phyloP scores from a whole-genome alignment of 108 stramenopile species.

The Pinguiococcus pyrenoidosus region DNA sequence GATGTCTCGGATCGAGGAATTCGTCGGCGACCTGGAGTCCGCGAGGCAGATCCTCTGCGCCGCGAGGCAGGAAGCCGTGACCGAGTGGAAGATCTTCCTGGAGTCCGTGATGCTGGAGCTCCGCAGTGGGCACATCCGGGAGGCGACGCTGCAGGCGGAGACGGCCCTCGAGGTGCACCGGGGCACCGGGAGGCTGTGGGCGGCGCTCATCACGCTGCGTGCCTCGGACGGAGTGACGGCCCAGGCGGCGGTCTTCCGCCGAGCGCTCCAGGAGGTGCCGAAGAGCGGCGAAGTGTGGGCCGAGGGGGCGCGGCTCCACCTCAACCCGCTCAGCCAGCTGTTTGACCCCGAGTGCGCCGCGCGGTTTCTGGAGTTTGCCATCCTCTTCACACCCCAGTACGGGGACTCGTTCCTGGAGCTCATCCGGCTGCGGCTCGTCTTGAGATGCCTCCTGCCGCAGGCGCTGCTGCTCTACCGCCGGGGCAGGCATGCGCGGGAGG shows the following conservation, averaged over 20 bases:
- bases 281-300: constrained; percentile 98
- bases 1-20: constrained; percentile 80
- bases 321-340: constrained; percentile 41
- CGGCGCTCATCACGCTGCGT: constrained; percentile 75
- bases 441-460: constrained; percentile 29
- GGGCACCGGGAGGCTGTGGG: constrained; percentile 93
- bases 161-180: constrained; percentile 63
- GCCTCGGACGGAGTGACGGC: constrained; percentile 56
- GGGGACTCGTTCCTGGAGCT: constrained; percentile 83
- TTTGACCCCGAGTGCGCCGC: constrained; percentile 65
- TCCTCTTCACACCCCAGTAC: constrained; percentile 93
- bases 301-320: constrained; percentile 53
- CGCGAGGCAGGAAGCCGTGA: constrained; percentile 53
- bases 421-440: constrained; percentile 55
- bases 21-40: constrained; percentile 56
- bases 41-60: constrained; percentile 58
- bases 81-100: constrained; percentile 90
- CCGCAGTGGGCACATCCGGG: constrained; percentile 55
- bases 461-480: background rate
- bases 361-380: constrained; percentile 74
- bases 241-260: constrained; percentile 53
- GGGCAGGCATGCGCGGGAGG: background rate
- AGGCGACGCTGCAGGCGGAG: constrained; percentile 40
- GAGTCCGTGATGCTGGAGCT: constrained; percentile 77
- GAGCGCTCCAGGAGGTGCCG: constrained; percentile 74